Conservation (phyloP, 2,329 filamentous ascomycete genomes). For the Microthyrium microscopicum region DNA sequence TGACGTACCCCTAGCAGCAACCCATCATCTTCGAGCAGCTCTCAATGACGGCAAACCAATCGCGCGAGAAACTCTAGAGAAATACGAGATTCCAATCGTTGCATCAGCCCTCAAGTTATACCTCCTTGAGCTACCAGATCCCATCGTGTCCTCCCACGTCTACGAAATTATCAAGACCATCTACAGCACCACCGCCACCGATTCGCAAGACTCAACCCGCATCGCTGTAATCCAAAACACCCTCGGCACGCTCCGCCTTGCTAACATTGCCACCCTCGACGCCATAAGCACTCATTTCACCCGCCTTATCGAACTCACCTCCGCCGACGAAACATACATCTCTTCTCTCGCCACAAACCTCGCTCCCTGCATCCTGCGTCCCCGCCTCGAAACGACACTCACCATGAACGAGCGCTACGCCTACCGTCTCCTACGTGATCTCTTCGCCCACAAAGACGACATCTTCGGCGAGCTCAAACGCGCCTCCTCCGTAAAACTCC, state of each 20-base stretch:
- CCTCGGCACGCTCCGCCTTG: constrained; percentile 79
- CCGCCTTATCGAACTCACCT: constrained; percentile 87
- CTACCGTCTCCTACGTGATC: constrained; percentile 75
- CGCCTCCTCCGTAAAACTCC: constrained; percentile 38
- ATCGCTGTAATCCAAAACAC: constrained; percentile 90
- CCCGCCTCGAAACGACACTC: constrained; percentile 70
- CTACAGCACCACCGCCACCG: constrained; percentile 66
- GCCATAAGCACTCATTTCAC: constrained; percentile 98
- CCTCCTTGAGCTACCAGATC: constrained; percentile 87
- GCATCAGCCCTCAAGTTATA: constrained; percentile 89
- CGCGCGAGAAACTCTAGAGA: constrained; percentile 57
- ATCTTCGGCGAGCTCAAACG: constrained; percentile 96
- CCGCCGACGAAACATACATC: constrained; percentile 78
- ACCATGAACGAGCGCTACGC: constrained; percentile 93
- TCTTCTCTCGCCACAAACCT: constrained; percentile 55
- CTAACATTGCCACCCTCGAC: constrained; percentile 97
- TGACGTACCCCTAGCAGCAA: constrained; percentile 71
- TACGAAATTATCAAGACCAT: constrained; percentile 98
- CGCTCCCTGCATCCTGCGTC: constrained; percentile 75
- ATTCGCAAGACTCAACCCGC: constrained; percentile 60
- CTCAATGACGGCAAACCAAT: constrained; percentile 80
- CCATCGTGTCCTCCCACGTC: constrained; percentile 92
- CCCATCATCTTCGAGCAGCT: constrained; percentile 64
- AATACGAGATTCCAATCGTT: constrained; percentile 87
- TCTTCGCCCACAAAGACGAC: constrained; percentile 83